Base-by-base conservation (phyloP, 306 rosid species). In the Hippophae tibetana region DNA sequence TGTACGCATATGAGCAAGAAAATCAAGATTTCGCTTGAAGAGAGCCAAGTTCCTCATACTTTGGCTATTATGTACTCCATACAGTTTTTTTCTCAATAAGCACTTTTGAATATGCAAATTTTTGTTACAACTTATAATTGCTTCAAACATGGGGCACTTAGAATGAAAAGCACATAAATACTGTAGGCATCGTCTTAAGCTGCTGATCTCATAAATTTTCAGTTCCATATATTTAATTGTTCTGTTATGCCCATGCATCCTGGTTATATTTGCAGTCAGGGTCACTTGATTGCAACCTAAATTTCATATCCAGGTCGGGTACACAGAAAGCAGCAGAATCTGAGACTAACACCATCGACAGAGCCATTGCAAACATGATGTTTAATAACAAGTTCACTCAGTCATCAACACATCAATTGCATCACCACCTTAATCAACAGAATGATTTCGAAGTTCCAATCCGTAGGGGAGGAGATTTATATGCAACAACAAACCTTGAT, bases 341-440 rank as follows among this genome's bases (percentile, higher is more conserved):
- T 43, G 78, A 81, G 72, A 88, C 94, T 23, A 88, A 88, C 78
- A 60, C 66, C 14, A 66, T 85, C 57, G 96, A 88, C 79, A 78
- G 96, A 69, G 89, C 94, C n/a, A 73, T 82, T 31, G 96, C 96
- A 9, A 85, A 74, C 73, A 87, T 88, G 75, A 82, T 85, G 87
- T 88, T 82, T 78, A 85, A 75, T 58, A 76, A 74, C 45, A 52
- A 52, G 9, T n/a, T 12, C 2, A 47, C 55, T 61, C 67, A 40
- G 43, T 51, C 58, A 1, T 66, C 52, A 44, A 46, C 48, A 71
- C 18, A 45, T 43, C 66, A 14, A n/a, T 23, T 26, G 6, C 55
- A 58, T 12, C 27, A 26, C 43, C 6, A 11, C 41, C 45, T 56
- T 54, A 23, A 59, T 54, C 14, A 64, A 43, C 66, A 14, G 6